Evolutionary conservation across 805 yeast genomes (phyloP), one percentile per base, ranked within the genome.

Genomic region (Saturnispora ahearnii): DNA sequence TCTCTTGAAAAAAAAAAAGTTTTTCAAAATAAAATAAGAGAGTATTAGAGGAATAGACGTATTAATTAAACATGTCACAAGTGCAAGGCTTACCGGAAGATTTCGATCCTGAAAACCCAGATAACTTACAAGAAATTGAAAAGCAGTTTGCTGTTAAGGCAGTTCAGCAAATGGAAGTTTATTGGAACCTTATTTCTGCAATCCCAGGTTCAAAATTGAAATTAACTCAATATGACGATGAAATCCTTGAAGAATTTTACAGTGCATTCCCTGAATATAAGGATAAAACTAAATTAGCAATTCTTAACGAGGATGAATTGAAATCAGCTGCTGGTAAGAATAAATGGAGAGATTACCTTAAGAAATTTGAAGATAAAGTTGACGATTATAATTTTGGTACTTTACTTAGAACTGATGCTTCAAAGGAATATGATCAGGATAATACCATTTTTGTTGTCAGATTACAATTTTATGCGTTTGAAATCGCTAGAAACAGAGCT

Each of bases 111-210:
- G 96, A 93, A 62, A 77, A 74, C 52, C 97, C 99, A 43, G 96
- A 93, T 54, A 93, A 93, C 72, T 74, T 87, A 60, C 98, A 91
- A 69, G 96, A 88, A 60, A 88, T 93, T 62, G 99, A 93, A 69
- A 88, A 81, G 76, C 98, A 93, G 72, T 93, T 93, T 63, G 98
- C 99, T 40, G 99, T 93, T 52, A 87, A 85, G 69, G 99, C 98
- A 5, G 99, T 93, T 15, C 82, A 79, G 67, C 98, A 93, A 66
- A 93, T 96, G 51, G 95, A 88, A 63, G 83, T 96, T 1, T 93
- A 91, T 76, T 93, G 96, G 96, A 74, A 75, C 44, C 67, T 93
- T 51, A 69, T 93, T 49, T 76, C 77, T 51, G 79, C 79, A 57
- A 71, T 89, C 50, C 81, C 84, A 53, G 97, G 95, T n/a, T 77